Evolutionary conservation across 768 basidiomycete species (phyloP).

Genomic region (Leccinum ochraceum): DNA sequence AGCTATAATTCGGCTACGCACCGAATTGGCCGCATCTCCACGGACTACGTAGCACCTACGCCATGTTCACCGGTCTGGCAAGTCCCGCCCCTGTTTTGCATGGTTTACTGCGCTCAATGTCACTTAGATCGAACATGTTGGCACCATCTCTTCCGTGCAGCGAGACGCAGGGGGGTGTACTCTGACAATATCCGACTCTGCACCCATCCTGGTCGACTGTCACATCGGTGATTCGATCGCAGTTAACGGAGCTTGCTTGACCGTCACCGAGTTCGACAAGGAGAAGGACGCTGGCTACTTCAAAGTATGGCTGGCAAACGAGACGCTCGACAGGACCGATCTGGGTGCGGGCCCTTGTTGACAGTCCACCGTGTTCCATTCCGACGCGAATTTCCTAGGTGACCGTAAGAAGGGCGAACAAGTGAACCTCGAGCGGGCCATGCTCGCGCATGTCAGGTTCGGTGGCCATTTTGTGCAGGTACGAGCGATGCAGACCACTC

Average conservation of each 20-base stretch:
- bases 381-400: constrained; percentile 46
- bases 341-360: constrained; percentile 54
- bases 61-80: constrained; percentile 83
- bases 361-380: constrained; percentile 1
- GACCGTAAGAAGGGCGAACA: constrained; percentile 75
- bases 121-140: constrained; percentile 85
- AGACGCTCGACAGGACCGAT: constrained; percentile 90
- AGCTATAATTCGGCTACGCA: too few species aligned
- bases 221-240: constrained; percentile 93
- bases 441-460: constrained; percentile 88
- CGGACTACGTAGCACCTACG: background rate
- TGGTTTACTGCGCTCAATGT: constrained; percentile 8
- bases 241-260: constrained; percentile 86
- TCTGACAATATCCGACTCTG: constrained; percentile 71
- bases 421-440: constrained; percentile 93
- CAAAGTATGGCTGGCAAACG: constrained; percentile 93
- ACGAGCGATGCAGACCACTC: constrained; percentile 15
- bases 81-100: constrained; percentile 24
- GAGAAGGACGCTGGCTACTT: constrained; percentile 73
- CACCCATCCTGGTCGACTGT: constrained; percentile 82
- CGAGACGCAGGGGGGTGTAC: constrained; percentile 78
- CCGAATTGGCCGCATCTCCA: too few species aligned
- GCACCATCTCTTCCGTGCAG: constrained; percentile 64
- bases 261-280: constrained; percentile 82
- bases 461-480: constrained; percentile 99